phyloP scores from a whole-genome alignment of 2,329 filamentous ascomycete genomes.

The Sporothrix luriei region DNA sequence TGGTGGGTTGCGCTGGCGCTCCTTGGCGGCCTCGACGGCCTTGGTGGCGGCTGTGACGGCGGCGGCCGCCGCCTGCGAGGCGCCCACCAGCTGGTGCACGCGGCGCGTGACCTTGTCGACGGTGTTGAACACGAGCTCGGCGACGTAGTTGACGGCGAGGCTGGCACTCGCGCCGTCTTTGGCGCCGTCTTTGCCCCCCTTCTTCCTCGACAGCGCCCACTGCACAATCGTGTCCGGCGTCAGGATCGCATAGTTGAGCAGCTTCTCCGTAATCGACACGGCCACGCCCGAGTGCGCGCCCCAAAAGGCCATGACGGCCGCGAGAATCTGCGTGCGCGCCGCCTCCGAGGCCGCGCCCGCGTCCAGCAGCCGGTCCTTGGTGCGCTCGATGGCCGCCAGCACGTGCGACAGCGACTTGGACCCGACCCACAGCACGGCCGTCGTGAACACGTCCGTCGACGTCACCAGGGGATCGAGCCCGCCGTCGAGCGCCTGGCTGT shows the following conservation, averaged over 20 bases:
- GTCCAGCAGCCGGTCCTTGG: slow-evolving; percentile 82
- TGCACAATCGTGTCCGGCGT: slow-evolving; percentile 82
- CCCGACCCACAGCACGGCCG: slow-evolving; percentile 87
- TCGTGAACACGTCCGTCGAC: slow-evolving; percentile 94
- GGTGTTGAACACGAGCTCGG: slow-evolving; percentile 87
- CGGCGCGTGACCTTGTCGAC: slow-evolving; percentile 87
- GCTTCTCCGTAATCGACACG: slow-evolving; percentile 90
- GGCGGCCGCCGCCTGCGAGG: slow-evolving; percentile 36
- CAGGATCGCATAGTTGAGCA: slow-evolving; percentile 95
- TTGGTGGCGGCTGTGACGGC: slow-evolving; percentile 41
- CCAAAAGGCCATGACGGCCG: slow-evolving; percentile 92
- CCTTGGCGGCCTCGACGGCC: slow-evolving; percentile 43
- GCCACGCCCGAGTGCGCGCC: slow-evolving; percentile 87
- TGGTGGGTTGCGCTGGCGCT: slow-evolving; percentile 46
- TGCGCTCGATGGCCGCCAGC: slow-evolving; percentile 91
- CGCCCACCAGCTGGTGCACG: slow-evolving; percentile 73
- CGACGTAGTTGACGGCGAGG: slow-evolving; percentile 75
- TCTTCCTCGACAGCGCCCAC: slow-evolving; percentile 68
- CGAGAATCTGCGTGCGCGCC: slow-evolving; percentile 84
- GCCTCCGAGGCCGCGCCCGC: slow-evolving; percentile 73
- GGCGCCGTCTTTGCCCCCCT: not conserved
- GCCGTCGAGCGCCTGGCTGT: slow-evolving; percentile 71
- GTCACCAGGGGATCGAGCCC: slow-evolving; percentile 76
- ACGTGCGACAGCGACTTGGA: slow-evolving; percentile 96
- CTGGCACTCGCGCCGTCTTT: slow-evolving; percentile 43